A percentile compares a stretch with the other conserved stretches of the same genome.
Evolutionary conservation across 352 stramenopile species (phyloP).

Genomic region (Halophytophthora polymorphica): DNA sequence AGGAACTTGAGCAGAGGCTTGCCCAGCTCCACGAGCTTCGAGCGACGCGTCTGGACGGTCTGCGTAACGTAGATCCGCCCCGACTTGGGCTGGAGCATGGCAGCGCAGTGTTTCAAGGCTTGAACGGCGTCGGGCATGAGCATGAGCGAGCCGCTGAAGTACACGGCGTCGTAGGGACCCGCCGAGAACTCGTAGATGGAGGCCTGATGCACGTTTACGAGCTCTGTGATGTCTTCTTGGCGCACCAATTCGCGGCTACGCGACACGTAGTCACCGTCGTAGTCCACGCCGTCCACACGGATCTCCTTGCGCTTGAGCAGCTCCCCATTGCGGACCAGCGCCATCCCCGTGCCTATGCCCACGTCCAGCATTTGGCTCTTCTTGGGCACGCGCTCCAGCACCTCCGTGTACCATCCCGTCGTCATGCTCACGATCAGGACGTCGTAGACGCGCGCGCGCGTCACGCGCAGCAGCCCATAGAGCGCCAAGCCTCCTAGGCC

Average conservation of each 20-base stretch:
- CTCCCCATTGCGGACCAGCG: conserved; percentile 60
- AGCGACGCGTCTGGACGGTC: conserved; percentile 86
- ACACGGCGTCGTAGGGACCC: conserved; percentile 84
- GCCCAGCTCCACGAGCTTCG: conserved; percentile 59
- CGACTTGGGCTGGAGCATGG: conserved; percentile 60
- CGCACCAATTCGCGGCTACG: conserved; percentile 57
- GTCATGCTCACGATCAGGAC: conserved; percentile 85
- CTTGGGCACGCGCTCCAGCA: conserved; percentile 58
- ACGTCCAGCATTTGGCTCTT: conserved; percentile 82
- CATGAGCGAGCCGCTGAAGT: conserved; percentile 92
- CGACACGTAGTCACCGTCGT: conserved; percentile 84
- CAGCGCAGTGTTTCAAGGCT: conserved; percentile 63
- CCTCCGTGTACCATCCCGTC: conserved; percentile 85
- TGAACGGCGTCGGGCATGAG: conserved; percentile 88
- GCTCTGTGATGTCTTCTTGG: conserved; percentile 31
- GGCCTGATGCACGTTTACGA: conserved; percentile 63
- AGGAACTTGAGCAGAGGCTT: conserved; percentile 92
- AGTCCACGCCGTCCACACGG: conserved; percentile 86
- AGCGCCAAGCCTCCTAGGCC: conserved; percentile 30
- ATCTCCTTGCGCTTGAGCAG: conserved; percentile 71
- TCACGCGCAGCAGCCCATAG: conserved; percentile 47
- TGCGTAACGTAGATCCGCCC: conserved; percentile 88
- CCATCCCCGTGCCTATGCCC: conserved; percentile 84
- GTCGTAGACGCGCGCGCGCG: conserved; percentile 86
- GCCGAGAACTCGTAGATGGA: conserved; percentile 79